Base-by-base conservation (phyloP, 192 early-diverging fungal genomes). In the Coemansia sp. region DNA sequence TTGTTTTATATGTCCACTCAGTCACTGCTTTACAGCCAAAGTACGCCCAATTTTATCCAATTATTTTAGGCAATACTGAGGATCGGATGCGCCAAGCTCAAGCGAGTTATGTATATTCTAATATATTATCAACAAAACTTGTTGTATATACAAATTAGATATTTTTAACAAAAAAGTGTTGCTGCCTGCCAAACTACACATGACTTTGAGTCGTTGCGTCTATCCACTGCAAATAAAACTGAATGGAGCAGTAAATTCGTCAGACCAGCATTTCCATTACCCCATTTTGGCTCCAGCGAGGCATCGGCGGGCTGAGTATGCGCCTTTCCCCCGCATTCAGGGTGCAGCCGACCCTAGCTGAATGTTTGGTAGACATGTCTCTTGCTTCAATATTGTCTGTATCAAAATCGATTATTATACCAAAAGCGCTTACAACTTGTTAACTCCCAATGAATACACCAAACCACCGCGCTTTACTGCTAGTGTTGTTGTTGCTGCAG, bases 251-350 rank as follows among this genome's bases (percentile, higher is more conserved):
- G 32, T 35, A 35, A 35, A 35, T 7, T 53, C 19, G 3, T 23
- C 19, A 29, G 53, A 18, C 29, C 27, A 52, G 23, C 51, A 54
- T 54, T 54, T 54, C 32, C 23, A 54, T 26, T 26, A 27, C 53
- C 53, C 13, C 53, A 18, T 54, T 53, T 35, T 54, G 16, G 53
- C 29, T 24, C 23, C 27, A 53, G 22, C 22, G 2, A 22, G 14
- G 51, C 22, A 26, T 22, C 51, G 11, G 14, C 27, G n/a, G 19
- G 14, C 23, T 29, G 53, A 26, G 53, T 35, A 54, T 54, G 53
- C 14, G 20, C 22, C 3, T 19, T 29, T 29, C 1, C 53, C 53
- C 53, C 53, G 53, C 53, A 26, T 29, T 54, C n/a, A 54, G 24
- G 53, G 27, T 12, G 16, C n/a, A 22, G 26, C 27, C 13, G 27